Evolutionary conservation across 2,329 filamentous ascomycete genomes (phyloP), one percentile per base, ranked within the genome.

Genomic region (Alternaria viburni): DNA sequence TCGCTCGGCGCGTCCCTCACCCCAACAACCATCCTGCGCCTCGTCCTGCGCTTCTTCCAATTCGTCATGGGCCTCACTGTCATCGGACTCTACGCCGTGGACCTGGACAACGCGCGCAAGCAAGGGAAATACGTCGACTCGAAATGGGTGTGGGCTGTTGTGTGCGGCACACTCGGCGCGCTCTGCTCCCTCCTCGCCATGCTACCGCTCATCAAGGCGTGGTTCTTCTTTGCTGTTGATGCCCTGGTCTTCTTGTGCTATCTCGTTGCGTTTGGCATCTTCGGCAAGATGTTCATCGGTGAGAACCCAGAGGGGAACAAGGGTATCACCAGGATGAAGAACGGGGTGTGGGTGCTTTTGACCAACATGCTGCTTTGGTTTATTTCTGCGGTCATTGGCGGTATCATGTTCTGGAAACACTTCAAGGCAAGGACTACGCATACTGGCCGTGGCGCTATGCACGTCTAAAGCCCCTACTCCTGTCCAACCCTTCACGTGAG

Each of bases 321-420:
- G 44, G 89, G 86, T 54, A 86, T 95, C 61, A 82, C 84, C 69
- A 86, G 92, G 60, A 97, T 97, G 93, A 93, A 93, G 82, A 89
- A 90, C 75, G 92, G 93, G 6, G 92, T 96, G 15, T 97, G 92
- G 91, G 85, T 97, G 49, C 91, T 95, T 78, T 79, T 97, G 54
- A 83, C 87, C 50, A 92, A 90, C 77, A 86, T 93, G 78, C 76
- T 93, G 13, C 83, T 97, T 54, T 97, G 93, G 93, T 81, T 93
- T 54, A 79, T 90, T 50, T 89, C 88, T 4, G 85, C 87, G 5
- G 62, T 86, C 12, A 87, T 85, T 26, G 83, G 86, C 13, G 82
- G 83, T 13, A 76, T 84, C 2, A 87, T 90, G 75, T 93, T 89
- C 85, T 88, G 72, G 73, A 75, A 69, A 68, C 49, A 65, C 12